Evolutionary conservation across 2,329 filamentous ascomycete genomes (phyloP), one percentile per base, ranked within the genome.

Genomic region (Ophiostoma piceae): DNA sequence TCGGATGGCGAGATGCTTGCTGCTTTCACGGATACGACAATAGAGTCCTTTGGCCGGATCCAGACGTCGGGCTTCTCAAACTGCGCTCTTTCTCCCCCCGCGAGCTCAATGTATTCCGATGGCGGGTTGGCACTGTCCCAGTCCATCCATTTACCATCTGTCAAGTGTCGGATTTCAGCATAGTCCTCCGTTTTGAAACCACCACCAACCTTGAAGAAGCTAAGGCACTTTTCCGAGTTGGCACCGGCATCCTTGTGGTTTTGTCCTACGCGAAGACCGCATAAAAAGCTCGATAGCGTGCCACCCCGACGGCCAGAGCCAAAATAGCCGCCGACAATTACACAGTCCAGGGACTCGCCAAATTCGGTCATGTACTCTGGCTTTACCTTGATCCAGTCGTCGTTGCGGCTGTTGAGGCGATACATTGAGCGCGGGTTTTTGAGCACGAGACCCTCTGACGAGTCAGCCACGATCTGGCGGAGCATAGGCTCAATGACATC

Each of bases 371-470:
- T 97, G 78, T 99, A 99, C 73, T 99, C 95, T 0, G 95, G 95
- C 76, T 99, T 99, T 9, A 99, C 94, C 78, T 99, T 99, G 80
- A 97, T 90, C 95, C 95, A 99, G 79, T 97, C 92, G 75, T 96
- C 92, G 75, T 96, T 95, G 66, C 95, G 90, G 74, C 92, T 91
- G 76, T 96, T 97, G 11, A 98, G 84, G 7, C 88, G 85, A 77
- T 99, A 99, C 76, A 87, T 85, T 0, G 94, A 96, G 5, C 90
- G 85, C 8, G 95, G 95, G 73, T 97, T 98, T 81, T 99, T 99
- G 68, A 98, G 81, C 0, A 99, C 93, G 0, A 98, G 83, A 1
- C 95, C 95, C 78, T 98, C 95, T 0, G 91, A 94, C 0, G 92
- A 88, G 73, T 94, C 90, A 1, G 91, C 92, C 9, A 99, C 89